phyloP scores from a whole-genome alignment of 805 yeast genomes.

The Wickerhamiella domercqiae region DNA sequence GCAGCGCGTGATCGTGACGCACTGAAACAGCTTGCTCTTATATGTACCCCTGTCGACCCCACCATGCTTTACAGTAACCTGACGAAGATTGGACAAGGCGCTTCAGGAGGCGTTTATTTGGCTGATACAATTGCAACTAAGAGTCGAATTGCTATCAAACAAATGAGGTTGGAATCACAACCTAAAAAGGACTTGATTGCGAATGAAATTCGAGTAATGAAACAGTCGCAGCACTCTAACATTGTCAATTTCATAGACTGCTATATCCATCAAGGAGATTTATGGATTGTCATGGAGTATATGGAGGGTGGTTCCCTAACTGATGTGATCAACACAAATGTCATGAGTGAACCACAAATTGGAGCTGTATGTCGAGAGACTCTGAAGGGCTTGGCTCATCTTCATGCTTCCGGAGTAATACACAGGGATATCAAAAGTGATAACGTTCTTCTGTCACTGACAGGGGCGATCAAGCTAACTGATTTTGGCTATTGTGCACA shows the following conservation, averaged over 20 bases:
- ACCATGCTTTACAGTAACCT: slow-evolving; percentile 44
- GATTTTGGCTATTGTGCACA: slow-evolving; percentile 97
- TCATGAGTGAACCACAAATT: slow-evolving; percentile 80
- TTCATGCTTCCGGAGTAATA: slow-evolving; percentile 84
- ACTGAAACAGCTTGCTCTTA: slow-evolving; percentile 51
- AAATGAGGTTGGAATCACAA: slow-evolving; percentile 87
- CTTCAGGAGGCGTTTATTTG: slow-evolving; percentile 81
- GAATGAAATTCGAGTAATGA: slow-evolving; percentile 92
- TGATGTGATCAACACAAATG: slow-evolving; percentile 82
- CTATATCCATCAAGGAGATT: slow-evolving; percentile 40
- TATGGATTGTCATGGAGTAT: slow-evolving; percentile 98
- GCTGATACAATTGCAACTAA: slow-evolving; percentile 44
- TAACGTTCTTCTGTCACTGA: slow-evolving; percentile 66
- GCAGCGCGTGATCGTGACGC: slow-evolving; percentile 57
- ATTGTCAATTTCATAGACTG: slow-evolving; percentile 91
- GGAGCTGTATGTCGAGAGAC: slow-evolving; percentile 93
- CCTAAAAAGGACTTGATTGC: slow-evolving; percentile 91
- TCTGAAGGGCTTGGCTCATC: slow-evolving; percentile 64
- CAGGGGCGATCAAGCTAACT: slow-evolving; percentile 84
- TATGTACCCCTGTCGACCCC: slow-evolving; percentile 81
- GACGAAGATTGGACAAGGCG: slow-evolving; percentile 73
- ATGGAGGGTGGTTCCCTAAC: slow-evolving; percentile 98
- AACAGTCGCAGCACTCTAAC: slow-evolving; percentile 73
- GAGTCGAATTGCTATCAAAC: slow-evolving; percentile 71
- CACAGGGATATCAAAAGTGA: slow-evolving; percentile 96